Evolutionary conservation across 2,329 filamentous ascomycete genomes (phyloP).

Genomic region (Pseudogymnoascus sp.): DNA sequence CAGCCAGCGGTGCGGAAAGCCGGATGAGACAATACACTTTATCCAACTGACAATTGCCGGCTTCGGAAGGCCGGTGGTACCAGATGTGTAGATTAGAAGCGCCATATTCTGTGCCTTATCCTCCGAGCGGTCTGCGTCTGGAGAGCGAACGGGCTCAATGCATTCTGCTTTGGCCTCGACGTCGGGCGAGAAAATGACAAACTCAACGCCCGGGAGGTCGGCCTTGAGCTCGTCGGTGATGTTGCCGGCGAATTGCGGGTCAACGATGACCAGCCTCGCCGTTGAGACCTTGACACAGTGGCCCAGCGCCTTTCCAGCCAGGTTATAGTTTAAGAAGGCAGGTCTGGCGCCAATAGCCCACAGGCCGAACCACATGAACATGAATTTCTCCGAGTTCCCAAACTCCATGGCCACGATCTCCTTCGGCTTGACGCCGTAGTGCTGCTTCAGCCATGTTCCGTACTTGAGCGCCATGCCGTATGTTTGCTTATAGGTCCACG

Average conservation of each 20-base stretch:
- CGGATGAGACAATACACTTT: conserved; percentile 48
- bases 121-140: conserved; percentile 48
- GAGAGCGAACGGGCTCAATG: conserved; percentile 44
- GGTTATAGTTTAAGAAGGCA: conserved; percentile 83
- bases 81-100: conserved; percentile 75
- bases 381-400: conserved; percentile 69
- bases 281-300: conserved; percentile 67
- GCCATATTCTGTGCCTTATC: conserved; percentile 47
- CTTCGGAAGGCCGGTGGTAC: conserved; percentile 79
- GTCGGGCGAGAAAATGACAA: conserved; percentile 53
- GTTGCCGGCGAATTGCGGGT: conserved; percentile 47
- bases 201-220: conserved; percentile 42
- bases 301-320: conserved; percentile 59
- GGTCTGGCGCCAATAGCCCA: conserved; percentile 79
- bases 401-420: conserved; percentile 77
- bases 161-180: conserved; percentile 46
- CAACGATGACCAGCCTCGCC: conserved; percentile 60
- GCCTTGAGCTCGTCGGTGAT: conserved; percentile 49
- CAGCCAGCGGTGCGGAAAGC: conserved; percentile 48
- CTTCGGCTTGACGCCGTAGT: conserved; percentile 53
- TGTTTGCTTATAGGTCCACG: conserved; percentile 66
- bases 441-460: conserved; percentile 63
- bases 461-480: conserved; percentile 66
- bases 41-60: conserved; percentile 67
- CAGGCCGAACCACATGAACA: conserved; percentile 67